Evolutionary conservation across 1,139 yeast species (phyloP).

Genomic region (Suhomyces bribrorum): DNA sequence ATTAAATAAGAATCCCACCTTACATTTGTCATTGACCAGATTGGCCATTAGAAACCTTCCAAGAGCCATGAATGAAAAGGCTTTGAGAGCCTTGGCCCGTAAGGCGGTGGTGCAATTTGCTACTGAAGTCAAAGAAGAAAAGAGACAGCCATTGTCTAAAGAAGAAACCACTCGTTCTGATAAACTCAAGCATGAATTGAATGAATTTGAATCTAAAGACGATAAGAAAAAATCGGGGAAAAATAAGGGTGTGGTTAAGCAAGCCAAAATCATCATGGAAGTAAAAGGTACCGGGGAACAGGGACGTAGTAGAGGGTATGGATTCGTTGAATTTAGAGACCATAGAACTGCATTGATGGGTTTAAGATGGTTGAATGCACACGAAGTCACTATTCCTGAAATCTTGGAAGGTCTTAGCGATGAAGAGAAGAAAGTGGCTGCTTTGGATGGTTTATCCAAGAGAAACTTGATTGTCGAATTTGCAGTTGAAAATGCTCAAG

Average conservation of each 20-base stretch:
- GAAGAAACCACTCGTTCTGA: constrained; percentile 86
- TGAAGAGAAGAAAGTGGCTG: constrained; percentile 60
- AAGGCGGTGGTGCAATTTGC: constrained; percentile 96
- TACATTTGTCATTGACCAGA: constrained; percentile 90
- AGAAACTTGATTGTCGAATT: constrained; percentile 90
- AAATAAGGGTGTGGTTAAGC: constrained; percentile 86
- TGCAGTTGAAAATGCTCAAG: constrained; percentile 93
- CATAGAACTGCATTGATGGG: constrained; percentile 96
- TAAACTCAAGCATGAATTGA: constrained; percentile 53
- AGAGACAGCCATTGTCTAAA: constrained; percentile 82
- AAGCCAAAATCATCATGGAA: constrained; percentile 90
- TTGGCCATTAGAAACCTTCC: constrained; percentile 93
- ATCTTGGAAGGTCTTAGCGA: constrained; percentile 70
- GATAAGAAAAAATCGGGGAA: constrained; percentile 62
- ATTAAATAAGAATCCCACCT: constrained; percentile 83
- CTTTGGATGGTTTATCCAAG: constrained; percentile 55
- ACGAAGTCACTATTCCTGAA: constrained; percentile 73
- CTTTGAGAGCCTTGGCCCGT: constrained; percentile 88
- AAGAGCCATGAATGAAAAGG: constrained; percentile 84
- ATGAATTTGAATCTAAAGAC: constrained; percentile 39
- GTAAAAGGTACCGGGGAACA: constrained; percentile 82
- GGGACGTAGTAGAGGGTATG: constrained; percentile 96
- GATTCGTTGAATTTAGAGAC: constrained; percentile 86
- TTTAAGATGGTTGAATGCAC: constrained; percentile 95
- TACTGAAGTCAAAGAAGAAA: constrained; percentile 74